Evolutionary conservation across 2,329 filamentous ascomycete species (phyloP), one percentile per base, ranked within the genome.

Genomic region (Pochonia chlamydosporia): DNA sequence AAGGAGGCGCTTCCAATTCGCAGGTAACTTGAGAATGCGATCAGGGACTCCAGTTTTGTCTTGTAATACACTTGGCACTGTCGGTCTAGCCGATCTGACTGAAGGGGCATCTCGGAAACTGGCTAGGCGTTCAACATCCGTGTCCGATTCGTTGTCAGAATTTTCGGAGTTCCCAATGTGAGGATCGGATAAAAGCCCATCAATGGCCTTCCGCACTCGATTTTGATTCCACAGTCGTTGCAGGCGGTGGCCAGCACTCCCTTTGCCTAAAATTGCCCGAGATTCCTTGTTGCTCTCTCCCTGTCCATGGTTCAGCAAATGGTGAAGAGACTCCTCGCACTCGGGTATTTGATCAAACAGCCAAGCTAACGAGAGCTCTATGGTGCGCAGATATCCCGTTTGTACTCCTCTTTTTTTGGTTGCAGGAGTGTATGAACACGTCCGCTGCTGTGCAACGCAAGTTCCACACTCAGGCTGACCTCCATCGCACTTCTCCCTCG

Each of bases 341-440:
- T 75, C 79, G 13, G 79, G 73, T 30, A 81, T 74, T 46, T 78
- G 76, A 49, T 80, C 75, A 50, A 88, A 84, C 1, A 86, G 67
- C 71, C 82, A 82, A 11, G 82, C 83, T 46, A 87, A 72, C 9
- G 83, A 76, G 37, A 86, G 64, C 63, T 91, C 87, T 16, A 91
- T 70, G 0, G 84, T 85, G 28, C 85, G 78, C 46, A 91, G 84
- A 59, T 90, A 89, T 14, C 87, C 87, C n/a, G 87, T 87, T 56
- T 86, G 86, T 10, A 91, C 80, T 4, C 87, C 87, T 52, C 87
- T 75, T 63, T 89, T 89, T 65, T 88, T 89, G 7, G 84, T 81
- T 46, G 81, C 82, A 46, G 84, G 76, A 51, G 85, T 81, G 62
- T 90, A 91, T 14, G 83, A 82, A 62, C 87, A 91, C 28, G 72